Conservation (phyloP, 148 eudicot species). For the Amaranthus palmeri region DNA sequence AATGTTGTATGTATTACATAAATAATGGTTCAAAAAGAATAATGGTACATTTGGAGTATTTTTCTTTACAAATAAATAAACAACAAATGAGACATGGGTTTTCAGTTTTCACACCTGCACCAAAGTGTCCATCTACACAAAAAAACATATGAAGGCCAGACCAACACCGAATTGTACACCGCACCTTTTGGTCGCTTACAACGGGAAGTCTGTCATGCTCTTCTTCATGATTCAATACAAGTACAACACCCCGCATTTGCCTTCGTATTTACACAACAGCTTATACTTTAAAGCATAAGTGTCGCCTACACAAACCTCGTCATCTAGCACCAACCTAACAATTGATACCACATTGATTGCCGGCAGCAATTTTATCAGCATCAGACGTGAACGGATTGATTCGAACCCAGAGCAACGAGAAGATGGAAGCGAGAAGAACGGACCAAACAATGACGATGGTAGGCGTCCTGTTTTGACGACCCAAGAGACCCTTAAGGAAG, state of each 20-base stretch:
- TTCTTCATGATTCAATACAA: neutral
- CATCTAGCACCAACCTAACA: slow-evolving; percentile 28
- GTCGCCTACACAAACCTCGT: neutral
- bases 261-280: slow-evolving; percentile 18
- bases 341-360: slow-evolving; percentile 52
- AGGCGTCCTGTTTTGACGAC: slow-evolving; percentile 72
- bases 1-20: slow-evolving; percentile 10
- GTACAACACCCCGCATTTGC: slow-evolving; percentile 5
- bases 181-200: neutral
- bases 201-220: neutral
- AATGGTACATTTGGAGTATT: slow-evolving; percentile 3
- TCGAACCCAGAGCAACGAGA: slow-evolving; percentile 81
- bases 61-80: slow-evolving; percentile 22
- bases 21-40: slow-evolving; percentile 14
- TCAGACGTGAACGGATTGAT: slow-evolving; percentile 65
- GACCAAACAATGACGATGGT: slow-evolving; percentile 89
- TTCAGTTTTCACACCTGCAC: slow-evolving; percentile 17
- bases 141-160: neutral
- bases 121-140: neutral
- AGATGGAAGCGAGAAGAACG: slow-evolving; percentile 69
- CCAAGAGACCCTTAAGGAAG: slow-evolving; percentile 82
- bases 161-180: neutral
- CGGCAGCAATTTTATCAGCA: slow-evolving; percentile 26
- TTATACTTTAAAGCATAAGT: neutral
- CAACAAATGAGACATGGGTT: slow-evolving; percentile 13